Conservation (phyloP, 495 filamentous ascomycete species). For the Chaetomium fimeti region DNA sequence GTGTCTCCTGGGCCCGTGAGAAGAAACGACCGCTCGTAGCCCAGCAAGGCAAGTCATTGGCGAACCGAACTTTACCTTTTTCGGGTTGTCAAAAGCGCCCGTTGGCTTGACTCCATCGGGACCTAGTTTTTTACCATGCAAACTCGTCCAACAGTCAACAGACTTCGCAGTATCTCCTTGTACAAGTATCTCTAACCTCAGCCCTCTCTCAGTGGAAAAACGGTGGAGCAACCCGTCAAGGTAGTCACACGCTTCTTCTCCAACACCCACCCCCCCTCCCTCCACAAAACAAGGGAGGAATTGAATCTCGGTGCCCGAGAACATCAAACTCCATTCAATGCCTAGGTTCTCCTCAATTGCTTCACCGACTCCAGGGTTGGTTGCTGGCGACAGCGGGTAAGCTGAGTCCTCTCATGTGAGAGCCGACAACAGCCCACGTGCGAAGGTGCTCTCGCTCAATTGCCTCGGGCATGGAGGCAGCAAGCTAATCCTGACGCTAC, state of each 20-base stretch:
- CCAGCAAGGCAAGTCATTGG: slow-evolving; percentile 13
- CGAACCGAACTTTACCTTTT: slow-evolving; percentile 5
- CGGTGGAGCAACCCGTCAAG: slow-evolving; percentile 15
- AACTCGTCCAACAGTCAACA: slow-evolving; percentile 8
- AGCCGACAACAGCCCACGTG: slow-evolving; percentile 1
- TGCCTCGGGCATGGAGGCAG: slow-evolving; percentile 6
- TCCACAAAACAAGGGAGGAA: too few relatives aligned
- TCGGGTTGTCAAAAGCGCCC: neutral
- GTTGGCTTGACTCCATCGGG: neutral
- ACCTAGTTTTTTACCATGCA: neutral
- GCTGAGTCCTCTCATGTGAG: slow-evolving; percentile 8
- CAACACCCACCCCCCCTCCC: neutral
- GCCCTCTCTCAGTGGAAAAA: slow-evolving; percentile 3
- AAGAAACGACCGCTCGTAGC: slow-evolving; percentile 1
- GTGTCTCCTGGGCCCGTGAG: neutral
- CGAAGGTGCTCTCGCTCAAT: neutral
- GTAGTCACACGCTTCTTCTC: slow-evolving; percentile 3
- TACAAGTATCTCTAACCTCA: neutral
- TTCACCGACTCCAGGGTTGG: slow-evolving; percentile 1
- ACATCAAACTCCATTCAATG: neutral
- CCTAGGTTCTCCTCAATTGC: neutral
- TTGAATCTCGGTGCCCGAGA: neutral
- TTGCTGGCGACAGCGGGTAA: neutral
- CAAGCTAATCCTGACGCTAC: slow-evolving; percentile 11
- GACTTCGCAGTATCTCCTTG: neutral